Conservation (phyloP, 1,284 basidiomycete species). For the Taiwanofungus camphoratus region DNA sequence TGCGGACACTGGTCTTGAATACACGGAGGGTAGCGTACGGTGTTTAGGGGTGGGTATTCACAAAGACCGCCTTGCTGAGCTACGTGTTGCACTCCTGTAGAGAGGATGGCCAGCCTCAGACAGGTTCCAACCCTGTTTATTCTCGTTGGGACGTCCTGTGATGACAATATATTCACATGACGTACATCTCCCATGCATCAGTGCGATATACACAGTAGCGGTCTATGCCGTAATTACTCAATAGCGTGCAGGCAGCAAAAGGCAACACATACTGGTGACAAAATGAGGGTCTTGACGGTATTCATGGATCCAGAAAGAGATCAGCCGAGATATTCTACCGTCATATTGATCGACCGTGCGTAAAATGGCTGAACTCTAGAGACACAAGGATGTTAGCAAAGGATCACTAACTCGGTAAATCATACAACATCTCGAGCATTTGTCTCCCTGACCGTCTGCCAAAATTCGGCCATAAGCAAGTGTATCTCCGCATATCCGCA, state of each 20-base stretch:
- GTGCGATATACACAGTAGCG: no score
- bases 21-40: conserved; percentile 9
- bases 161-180: neutral
- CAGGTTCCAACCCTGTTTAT: conserved; percentile 41
- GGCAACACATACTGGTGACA: no score
- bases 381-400: neutral
- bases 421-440: conserved; percentile 19
- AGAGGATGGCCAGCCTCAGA: conserved; percentile 46
- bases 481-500: conserved; percentile 48
- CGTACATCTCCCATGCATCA: neutral
- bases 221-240: no score
- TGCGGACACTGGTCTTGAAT: neutral
- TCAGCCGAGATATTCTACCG: neutral
- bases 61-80: conserved; percentile 34
- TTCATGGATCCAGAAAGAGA: neutral
- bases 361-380: no score
- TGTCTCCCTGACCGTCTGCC: conserved; percentile 25
- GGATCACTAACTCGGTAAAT: neutral
- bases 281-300: no score
- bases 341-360: no score
- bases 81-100: conserved; percentile 43
- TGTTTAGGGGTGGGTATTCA: conserved; percentile 35
- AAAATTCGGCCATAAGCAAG: conserved; percentile 43
- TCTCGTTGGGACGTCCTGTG: conserved; percentile 1
- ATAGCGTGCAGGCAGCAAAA: no score